A percentile compares a stretch with the other conserved stretches of the same genome.
phyloP scores from a whole-genome alignment of 2,329 filamentous ascomycete species.

The Trichoderma asperellum region DNA sequence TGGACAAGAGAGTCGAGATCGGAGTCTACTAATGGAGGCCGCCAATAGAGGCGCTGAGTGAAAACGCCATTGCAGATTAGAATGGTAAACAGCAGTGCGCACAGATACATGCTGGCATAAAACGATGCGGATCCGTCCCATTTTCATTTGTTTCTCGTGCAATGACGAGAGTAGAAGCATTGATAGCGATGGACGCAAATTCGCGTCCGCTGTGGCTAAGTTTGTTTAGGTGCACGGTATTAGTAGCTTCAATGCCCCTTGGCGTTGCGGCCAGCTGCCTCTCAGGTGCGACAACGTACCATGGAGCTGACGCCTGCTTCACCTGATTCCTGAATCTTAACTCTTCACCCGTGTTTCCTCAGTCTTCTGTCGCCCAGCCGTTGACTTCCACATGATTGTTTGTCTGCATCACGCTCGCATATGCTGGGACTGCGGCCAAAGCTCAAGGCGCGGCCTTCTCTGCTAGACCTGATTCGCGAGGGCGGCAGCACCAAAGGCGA shows the following conservation, averaged over 20 bases:
- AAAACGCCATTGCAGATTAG: neutral
- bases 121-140: neutral
- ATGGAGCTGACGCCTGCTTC: neutral
- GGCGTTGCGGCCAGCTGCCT: neutral
- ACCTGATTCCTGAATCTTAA: neutral
- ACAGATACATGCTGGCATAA: neutral
- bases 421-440: constrained; percentile 56
- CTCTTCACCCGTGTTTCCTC: neutral
- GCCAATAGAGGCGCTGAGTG: neutral
- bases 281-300: neutral
- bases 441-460: constrained; percentile 56
- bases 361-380: neutral
- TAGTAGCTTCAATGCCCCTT: neutral
- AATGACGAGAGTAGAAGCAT: neutral
- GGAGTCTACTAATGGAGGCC: constrained; percentile 24
- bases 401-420: constrained; percentile 39
- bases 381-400: neutral
- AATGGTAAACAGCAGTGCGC: neutral
- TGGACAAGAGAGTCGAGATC: neutral
- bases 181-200: neutral
- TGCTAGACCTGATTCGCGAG: constrained; percentile 55
- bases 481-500: constrained; percentile 40
- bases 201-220: constrained; percentile 9
- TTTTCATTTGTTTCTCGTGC: neutral
- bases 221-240: neutral